Evolutionary conservation across 805 yeast genomes (phyloP), one percentile per base, ranked within the genome.

Genomic region (Clavispora phyllophila): DNA sequence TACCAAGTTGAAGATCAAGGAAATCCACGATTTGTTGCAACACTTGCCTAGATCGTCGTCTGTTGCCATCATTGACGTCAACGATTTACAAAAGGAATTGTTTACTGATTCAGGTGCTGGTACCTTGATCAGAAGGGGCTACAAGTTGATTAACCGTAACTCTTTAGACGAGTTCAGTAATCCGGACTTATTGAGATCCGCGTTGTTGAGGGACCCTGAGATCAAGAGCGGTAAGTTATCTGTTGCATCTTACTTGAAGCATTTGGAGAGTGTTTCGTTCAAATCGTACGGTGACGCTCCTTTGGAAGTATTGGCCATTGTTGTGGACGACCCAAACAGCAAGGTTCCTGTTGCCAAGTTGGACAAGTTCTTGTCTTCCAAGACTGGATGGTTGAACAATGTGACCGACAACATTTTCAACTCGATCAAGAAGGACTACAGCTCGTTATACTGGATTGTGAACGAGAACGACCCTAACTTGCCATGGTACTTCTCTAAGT

Each of bases 51-150:
- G 98, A 65, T 87, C 97, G 3, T 89, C 97, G 0, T 89, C 97
- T 4, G 99, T 93, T 38, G 99, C 99, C 35, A 93, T 93, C 62
- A 93, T 93, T 56, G 87, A 91, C 53, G 97, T 93, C 36, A 79
- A 87, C 56, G 97, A 93, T 62, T 76, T 93, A 58, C 98, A 93
- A 70, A 93, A 91, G 64, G 99, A 93, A 67, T 78, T 93, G 59
- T 93, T 93, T 70, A 93, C 99, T 32, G 99, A 93, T 65, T 85
- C 96, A 14, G 99, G 99, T 66, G 99, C 99, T 24, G 99, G 99
- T 61, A 93, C 99, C 36, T 76, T 93, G 72, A 89, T 93, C 57
- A 85, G 99, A 77, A 82, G 99, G 66, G 99, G 99, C 49, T 87
- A 91, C 71, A 88, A 87, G 68, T 75, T 93, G 52, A 63, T 84